Evolutionary conservation across 106 monocot species (phyloP), one percentile per base, ranked within the genome.

Genomic region (Acorus gramineus): DNA sequence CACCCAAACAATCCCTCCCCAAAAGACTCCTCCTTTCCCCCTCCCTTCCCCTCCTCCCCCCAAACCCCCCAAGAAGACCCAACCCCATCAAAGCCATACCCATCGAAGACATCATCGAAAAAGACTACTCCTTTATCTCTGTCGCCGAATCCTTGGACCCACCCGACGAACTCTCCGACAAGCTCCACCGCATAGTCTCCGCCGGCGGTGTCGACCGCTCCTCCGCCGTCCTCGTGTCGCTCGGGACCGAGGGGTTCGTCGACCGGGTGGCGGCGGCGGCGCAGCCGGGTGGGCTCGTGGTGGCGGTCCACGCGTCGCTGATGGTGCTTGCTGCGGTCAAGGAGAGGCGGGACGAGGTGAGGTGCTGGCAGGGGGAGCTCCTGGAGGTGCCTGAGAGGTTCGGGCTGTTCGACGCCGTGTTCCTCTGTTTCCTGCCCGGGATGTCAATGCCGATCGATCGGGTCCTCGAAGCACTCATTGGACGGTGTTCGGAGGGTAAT

Each of bases 311-410:
- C 61, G 89, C 85, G 48, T 89, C 89, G 2, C 71, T 89, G 49
- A 50, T 85, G 14, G 66, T 60, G 60, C 66, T 89, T 62, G 81
- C 82, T 56, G 55, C 67, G 74, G 63, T 89, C 68, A 89, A 89
- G 75, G 89, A 89, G 74, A 64, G 11, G 11, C 76, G 82, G 64
- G 85, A 89, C 62, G 46, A 49, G 7, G 89, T 89, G 45, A 76
- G 92, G 72, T 99, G 92, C 65, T 99, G 82, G 69, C 98, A 99
- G 59, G 98, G 98, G 44, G 83, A 75, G 2, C 66, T 87, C 8
- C 61, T 59, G 2, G 77, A 65, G 5, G 83, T 92, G 47, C 92
- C 98, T 9, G 69, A 81, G 64, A 81, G 71, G 53, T 92, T 99
- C 65, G 64, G 68, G n/a, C 83, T 80, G 9, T 84, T 92, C 11